These are phyloP conservation scores for Metschnikowia lunata DNA, from an alignment of 805 yeast species.

Conservation along the genomic window DNA sequence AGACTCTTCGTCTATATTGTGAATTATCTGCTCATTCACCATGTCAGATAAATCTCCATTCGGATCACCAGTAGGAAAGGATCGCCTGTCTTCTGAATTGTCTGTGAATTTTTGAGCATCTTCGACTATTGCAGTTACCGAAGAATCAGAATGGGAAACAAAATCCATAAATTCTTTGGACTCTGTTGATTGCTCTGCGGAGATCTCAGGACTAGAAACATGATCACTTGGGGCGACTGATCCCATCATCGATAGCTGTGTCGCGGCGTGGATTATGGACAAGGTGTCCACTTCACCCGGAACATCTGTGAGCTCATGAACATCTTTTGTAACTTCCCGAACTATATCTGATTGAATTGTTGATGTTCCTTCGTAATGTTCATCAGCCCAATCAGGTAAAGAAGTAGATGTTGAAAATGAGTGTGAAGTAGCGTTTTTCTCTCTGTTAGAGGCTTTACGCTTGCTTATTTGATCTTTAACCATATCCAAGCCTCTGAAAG, in stretches of 20 bases:
- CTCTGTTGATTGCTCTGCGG: too few relatives aligned
- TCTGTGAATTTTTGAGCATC: too few relatives aligned
- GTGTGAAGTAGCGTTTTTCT: not conserved
- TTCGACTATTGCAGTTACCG: too few relatives aligned
- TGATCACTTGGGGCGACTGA: not conserved
- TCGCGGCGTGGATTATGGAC: slow-evolving; percentile 13
- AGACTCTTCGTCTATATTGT: too few relatives aligned
- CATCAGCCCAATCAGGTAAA: slow-evolving; percentile 7
- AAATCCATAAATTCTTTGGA: too few relatives aligned
- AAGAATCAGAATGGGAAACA: too few relatives aligned
- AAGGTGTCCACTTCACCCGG: slow-evolving; percentile 9
- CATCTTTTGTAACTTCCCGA: slow-evolving; percentile 6
- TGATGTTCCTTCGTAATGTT: slow-evolving; percentile 3
- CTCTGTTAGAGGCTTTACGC: slow-evolving; percentile 21
- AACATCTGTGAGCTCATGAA: slow-evolving; percentile 9
- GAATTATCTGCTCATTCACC: too few relatives aligned
- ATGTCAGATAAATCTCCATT: too few relatives aligned
- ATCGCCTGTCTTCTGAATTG: too few relatives aligned
- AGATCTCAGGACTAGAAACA: too few relatives aligned
- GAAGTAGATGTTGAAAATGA: not conserved
- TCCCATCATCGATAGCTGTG: not conserved
- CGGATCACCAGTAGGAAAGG: too few relatives aligned
- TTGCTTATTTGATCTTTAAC: slow-evolving; percentile 27
- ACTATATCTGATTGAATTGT: slow-evolving; percentile 9
- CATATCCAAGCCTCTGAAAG: slow-evolving; percentile 17